Evolutionary conservation across 1,284 basidiomycete species (phyloP), one percentile per base, ranked within the genome.

Genomic region (Ceratobasidium sp.): DNA sequence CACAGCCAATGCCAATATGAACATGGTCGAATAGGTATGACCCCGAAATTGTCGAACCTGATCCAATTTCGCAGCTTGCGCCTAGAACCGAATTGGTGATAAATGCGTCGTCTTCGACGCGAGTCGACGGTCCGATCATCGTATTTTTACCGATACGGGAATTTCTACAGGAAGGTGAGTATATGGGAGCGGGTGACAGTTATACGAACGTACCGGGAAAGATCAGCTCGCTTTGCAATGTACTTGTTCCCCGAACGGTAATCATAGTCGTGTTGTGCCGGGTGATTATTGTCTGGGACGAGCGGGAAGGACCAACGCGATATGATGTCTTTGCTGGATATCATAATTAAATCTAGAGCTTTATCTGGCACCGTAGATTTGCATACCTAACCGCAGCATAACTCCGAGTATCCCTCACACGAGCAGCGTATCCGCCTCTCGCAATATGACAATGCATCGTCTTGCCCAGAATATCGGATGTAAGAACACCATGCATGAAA

Each of bases 401-500:
- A 70, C 90, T 92, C 74, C 88, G 87, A 2, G 94, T 95, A 76
- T 95, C 93, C 75, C 88, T 87, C 54, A 95, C 91, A 30, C 91
- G 87, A 39, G 93, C 92, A 21, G 93, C 90, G 76, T 96, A 96
- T 13, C 90, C 90, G 49, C 91, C 89, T 72, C 87, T 86, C 11
- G 89, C 88, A 58, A 96, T 83, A 75, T 95, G 92, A 73, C 93
- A 90, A 76, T 92, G 87, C 70, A 99, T 96, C 73, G 89, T 95
- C 80, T 98, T 96, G 82, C 94, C 95, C 50, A 99, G 83, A 52
- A 99, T 78, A 78, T 99, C 97, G 13, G 93, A 96, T 0, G 93
- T 97, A 69, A 99, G 82, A 50, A 99, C 87, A n/a, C 96, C 96
- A 74, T 94, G 91, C 25, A 99, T 91, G 76, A 99, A 98, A 78